Evolutionary conservation across 2,329 filamentous ascomycete species (phyloP).

Genomic region (Mycosphaerelloides madeirae): DNA sequence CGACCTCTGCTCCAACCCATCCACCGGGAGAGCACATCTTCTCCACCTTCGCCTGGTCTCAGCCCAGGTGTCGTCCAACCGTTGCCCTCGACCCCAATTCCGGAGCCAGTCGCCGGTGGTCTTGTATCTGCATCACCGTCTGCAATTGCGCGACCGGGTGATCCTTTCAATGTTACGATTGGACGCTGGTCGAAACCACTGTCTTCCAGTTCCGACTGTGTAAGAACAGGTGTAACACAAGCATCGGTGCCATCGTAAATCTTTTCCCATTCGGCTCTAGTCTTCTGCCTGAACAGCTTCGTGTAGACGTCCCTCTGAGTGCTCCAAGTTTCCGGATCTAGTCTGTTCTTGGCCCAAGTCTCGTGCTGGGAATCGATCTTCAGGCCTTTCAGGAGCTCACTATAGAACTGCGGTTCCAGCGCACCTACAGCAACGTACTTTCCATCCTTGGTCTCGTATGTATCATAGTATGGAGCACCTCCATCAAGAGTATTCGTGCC

Average conservation of each 20-base stretch:
- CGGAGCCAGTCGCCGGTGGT: slow-evolving; percentile 52
- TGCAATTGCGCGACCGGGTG: slow-evolving; percentile 62
- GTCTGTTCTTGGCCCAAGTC: slow-evolving; percentile 45
- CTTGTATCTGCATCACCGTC: slow-evolving; percentile 41
- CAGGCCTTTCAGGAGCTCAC: slow-evolving; percentile 61
- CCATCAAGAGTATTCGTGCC: slow-evolving; percentile 78
- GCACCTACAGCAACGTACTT: slow-evolving; percentile 81
- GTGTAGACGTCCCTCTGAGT: slow-evolving; percentile 59
- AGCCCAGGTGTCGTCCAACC: slow-evolving; percentile 63
- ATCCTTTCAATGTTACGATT: slow-evolving; percentile 61
- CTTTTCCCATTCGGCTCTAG: slow-evolving; percentile 72
- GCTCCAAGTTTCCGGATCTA: slow-evolving; percentile 64
- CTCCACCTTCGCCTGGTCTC: slow-evolving; percentile 65
- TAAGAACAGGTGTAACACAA: slow-evolving; percentile 83
- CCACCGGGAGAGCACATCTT: slow-evolving; percentile 66
- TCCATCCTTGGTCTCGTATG: slow-evolving; percentile 77
- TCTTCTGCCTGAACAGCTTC: slow-evolving; percentile 62
- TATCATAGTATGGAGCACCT: slow-evolving; percentile 83
- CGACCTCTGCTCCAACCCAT: slow-evolving; percentile 68
- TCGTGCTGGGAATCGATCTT: slow-evolving; percentile 46
- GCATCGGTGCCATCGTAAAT: slow-evolving; percentile 89
- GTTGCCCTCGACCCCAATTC: slow-evolving; percentile 58
- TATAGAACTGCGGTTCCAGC: slow-evolving; percentile 82
- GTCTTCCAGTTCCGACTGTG: slow-evolving; percentile 65
- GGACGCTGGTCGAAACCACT: slow-evolving; percentile 65